These are phyloP conservation scores for Leccinum pseudoinsigne DNA, from an alignment of 1,284 basidiomycete genomes.

Conservation along the genomic window DNA sequence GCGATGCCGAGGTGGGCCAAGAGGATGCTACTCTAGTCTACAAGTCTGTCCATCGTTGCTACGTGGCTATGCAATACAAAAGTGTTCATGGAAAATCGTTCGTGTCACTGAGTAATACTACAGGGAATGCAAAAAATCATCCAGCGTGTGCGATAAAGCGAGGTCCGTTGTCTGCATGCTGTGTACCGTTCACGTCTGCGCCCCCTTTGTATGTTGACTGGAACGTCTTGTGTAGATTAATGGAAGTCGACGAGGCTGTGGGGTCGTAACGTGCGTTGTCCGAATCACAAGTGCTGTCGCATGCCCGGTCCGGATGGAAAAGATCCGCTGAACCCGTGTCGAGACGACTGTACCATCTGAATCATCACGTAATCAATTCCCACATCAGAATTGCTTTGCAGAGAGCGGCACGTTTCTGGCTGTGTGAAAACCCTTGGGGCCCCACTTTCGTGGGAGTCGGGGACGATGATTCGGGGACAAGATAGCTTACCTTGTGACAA, in stretches of 20 bases:
- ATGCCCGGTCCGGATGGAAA: conserved; percentile 42
- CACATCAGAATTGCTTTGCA: too few relatives aligned
- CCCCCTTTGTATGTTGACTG: conserved; percentile 34
- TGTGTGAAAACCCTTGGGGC: too few relatives aligned
- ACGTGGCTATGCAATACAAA: neutral
- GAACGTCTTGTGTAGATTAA: conserved; percentile 26
- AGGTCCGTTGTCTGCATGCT: conserved; percentile 34
- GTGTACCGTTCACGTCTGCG: conserved; percentile 32
- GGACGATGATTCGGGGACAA: too few relatives aligned
- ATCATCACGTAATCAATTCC: too few relatives aligned
- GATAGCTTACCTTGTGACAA: too few relatives aligned
- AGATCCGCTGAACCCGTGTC: conserved; percentile 39
- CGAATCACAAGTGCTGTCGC: conserved; percentile 35
- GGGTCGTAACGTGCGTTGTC: conserved; percentile 37
- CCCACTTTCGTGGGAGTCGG: too few relatives aligned
- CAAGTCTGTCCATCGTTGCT: neutral
- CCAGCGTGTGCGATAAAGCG: neutral
- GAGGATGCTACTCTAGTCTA: conserved; percentile 60
- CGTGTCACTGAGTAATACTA: neutral
- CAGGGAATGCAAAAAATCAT: conserved; percentile 4
- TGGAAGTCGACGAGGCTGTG: conserved; percentile 31
- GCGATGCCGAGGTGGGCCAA: conserved; percentile 90
- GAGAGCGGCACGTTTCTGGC: too few relatives aligned
- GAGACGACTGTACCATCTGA: conserved; percentile 13
- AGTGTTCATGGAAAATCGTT: conserved; percentile 4